phyloP scores from a whole-genome alignment of 495 filamentous ascomycete species.

The Aspergillus sparsus region DNA sequence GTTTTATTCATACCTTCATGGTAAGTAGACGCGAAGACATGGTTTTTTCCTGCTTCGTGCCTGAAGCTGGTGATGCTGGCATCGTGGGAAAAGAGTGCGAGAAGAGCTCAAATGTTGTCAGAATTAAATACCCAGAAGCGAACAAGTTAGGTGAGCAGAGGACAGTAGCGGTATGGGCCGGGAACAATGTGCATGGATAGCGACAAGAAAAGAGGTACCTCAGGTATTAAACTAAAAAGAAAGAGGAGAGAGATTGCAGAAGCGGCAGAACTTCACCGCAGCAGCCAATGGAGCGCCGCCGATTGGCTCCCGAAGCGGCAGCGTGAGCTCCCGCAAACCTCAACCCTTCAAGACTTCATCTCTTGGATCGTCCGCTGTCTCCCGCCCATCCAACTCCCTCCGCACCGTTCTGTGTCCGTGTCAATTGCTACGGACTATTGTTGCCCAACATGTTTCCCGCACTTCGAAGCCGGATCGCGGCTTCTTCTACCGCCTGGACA shows the following conservation, averaged over 20 bases:
- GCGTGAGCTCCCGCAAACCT: constrained; percentile 29
- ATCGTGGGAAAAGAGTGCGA: constrained; percentile 32
- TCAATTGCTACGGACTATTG: constrained; percentile 19
- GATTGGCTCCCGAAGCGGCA: constrained; percentile 28
- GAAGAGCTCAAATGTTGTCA: neutral
- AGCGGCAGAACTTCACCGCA: constrained; percentile 29
- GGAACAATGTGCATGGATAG: neutral
- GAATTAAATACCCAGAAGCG: constrained; percentile 7
- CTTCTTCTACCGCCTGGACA: constrained; percentile 39
- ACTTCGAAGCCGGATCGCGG: constrained; percentile 51
- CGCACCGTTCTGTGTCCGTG: constrained; percentile 9
- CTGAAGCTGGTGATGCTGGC: constrained; percentile 32
- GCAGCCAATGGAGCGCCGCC: constrained; percentile 19
- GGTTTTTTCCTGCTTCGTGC: constrained; percentile 57
- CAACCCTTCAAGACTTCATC: constrained; percentile 28
- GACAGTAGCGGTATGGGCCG: neutral
- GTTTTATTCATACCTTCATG: constrained; percentile 67
- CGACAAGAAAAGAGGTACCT: constrained; percentile 3
- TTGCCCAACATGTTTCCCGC: constrained; percentile 58
- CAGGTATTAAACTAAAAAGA: constrained; percentile 1
- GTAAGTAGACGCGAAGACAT: constrained; percentile 90
- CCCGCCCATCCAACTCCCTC: constrained; percentile 21
- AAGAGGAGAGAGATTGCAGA: constrained; percentile 17
- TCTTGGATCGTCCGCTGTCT: constrained; percentile 25
- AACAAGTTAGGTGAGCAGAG: constrained; percentile 25